phyloP scores from a whole-genome alignment of 495 filamentous ascomycete genomes.

The Aspergillus baeticus region DNA sequence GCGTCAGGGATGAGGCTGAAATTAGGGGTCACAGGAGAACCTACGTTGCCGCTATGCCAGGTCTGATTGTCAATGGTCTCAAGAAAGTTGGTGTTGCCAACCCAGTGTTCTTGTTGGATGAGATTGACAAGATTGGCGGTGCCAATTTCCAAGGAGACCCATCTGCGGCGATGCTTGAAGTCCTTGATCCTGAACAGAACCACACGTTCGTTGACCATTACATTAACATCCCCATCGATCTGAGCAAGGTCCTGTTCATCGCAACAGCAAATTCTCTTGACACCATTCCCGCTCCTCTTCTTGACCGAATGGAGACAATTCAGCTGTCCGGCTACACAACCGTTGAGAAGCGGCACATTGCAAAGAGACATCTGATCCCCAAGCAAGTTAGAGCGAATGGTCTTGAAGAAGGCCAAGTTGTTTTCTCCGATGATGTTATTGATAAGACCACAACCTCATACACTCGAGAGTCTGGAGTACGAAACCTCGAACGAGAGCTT shows the following conservation, averaged over 20 bases:
- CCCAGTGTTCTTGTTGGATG: slow-evolving; percentile 94
- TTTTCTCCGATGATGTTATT: slow-evolving; percentile 77
- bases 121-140: slow-evolving; percentile 96
- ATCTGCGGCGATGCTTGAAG: slow-evolving; percentile 98
- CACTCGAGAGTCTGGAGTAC: slow-evolving; percentile 96
- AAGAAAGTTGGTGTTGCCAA: slow-evolving; percentile 97
- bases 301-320: slow-evolving; percentile 97
- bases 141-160: slow-evolving; percentile 95
- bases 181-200: slow-evolving; percentile 97
- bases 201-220: slow-evolving; percentile 95
- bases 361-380: slow-evolving; percentile 86
- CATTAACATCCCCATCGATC: slow-evolving; percentile 91
- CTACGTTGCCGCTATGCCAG: slow-evolving; percentile 98
- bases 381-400: slow-evolving; percentile 88
- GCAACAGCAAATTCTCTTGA: slow-evolving; percentile 97
- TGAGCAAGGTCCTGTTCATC: slow-evolving; percentile 96
- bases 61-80: slow-evolving; percentile 87
- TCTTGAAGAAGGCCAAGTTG: slow-evolving; percentile 68
- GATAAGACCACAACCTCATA: slow-evolving; percentile 94
- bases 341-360: slow-evolving; percentile 97
- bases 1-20: slow-evolving; percentile 94
- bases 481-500: slow-evolving; percentile 93
- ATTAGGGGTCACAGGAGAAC: slow-evolving; percentile 94
- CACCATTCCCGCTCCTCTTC: slow-evolving; percentile 90
- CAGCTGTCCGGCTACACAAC: slow-evolving; percentile 92